phyloP scores from a whole-genome alignment of 768 basidiomycete species.

The Pleurotus djamor region DNA sequence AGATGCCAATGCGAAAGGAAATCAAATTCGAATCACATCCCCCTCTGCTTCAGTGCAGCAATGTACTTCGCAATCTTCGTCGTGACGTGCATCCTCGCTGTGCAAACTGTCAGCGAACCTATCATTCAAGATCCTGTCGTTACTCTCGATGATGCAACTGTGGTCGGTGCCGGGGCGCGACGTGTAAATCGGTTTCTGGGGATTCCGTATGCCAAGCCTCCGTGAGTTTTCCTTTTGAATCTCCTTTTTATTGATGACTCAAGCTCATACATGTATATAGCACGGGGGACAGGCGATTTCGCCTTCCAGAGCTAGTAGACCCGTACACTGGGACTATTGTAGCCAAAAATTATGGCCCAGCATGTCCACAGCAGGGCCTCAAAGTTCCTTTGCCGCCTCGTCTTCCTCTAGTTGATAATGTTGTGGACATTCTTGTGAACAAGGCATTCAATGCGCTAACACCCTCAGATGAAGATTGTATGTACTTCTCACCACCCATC shows the following conservation, averaged over 20 bases:
- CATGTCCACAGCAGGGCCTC: slow-evolving; percentile 47
- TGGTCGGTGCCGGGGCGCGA: slow-evolving; percentile 34
- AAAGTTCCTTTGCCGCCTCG: slow-evolving; percentile 25
- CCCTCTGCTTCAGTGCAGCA: background rate
- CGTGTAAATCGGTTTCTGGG: slow-evolving; percentile 27
- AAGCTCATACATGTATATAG: slow-evolving; percentile 13
- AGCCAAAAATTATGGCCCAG: slow-evolving; percentile 38
- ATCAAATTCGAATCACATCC: background rate
- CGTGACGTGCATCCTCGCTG: background rate
- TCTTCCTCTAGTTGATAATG: slow-evolving; percentile 28
- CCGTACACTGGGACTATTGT: slow-evolving; percentile 31
- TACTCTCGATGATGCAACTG: slow-evolving; percentile 36
- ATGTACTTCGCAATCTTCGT: background rate
- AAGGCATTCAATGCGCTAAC: slow-evolving; percentile 23
- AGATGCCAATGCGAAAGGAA: too few species aligned
- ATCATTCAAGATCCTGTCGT: slow-evolving; percentile 10
- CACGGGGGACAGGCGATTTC: slow-evolving; percentile 36
- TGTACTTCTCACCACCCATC: slow-evolving; percentile 10
- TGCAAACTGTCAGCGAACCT: background rate
- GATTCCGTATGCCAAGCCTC: slow-evolving; percentile 36
- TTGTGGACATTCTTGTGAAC: slow-evolving; percentile 28
- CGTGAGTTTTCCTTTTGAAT: slow-evolving; percentile 20
- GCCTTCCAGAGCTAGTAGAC: slow-evolving; percentile 34
- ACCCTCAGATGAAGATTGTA: slow-evolving; percentile 46
- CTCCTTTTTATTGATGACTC: background rate